Base-by-base conservation (phyloP, 164 flowering plant species). In the Buxus sempervirens region DNA sequence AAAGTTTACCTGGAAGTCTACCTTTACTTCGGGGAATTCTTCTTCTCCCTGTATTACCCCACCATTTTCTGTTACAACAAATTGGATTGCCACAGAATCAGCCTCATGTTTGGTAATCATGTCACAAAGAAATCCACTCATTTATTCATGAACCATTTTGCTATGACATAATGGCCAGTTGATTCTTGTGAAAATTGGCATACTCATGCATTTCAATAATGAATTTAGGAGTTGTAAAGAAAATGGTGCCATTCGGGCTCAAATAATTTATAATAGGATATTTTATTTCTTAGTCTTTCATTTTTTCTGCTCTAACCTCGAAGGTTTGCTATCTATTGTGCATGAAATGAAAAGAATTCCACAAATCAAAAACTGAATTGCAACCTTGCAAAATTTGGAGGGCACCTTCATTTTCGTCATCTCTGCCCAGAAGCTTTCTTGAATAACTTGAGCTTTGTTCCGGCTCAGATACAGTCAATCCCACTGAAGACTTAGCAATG, bases 1-100 rank as follows among this genome's bases (percentile, higher is more conserved):
- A 38, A 55, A 38, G 62, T 70, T 69, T 67, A 93, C 98, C 96
- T 90, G 96, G 72, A 83, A 88, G 7, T 80, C 86, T 56, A 86
- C 82, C 75, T 81, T 90, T 60, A 93, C 97, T 80, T 93, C 98
- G 36, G 90, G 86, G 58, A 91, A 90, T 25, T 90, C 92, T 80
- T 86, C 93, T 73, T 90, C 91, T 64, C 59, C 67, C 58, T 64
- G 76, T 69, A 77, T 32, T 63, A 78, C 88, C 49, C 68, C 60
- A 51, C 75, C 73, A 73, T 77, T 76, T 67, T 76, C 95, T 85
- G 88, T 45, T 27, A 70, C 58, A 72, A 56, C 32, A 69, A 27
- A 78, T 51, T 66, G 57, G 69, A 45, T 45, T 15, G 51, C 12
- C 12, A 45, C 13, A 15, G 12, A 15, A 45, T 10, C 2, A 10